A percentile compares a stretch with the other conserved stretches of the same genome.
phyloP scores from a whole-genome alignment of 2,329 filamentous ascomycete species.

The Epichloe amarillans region DNA sequence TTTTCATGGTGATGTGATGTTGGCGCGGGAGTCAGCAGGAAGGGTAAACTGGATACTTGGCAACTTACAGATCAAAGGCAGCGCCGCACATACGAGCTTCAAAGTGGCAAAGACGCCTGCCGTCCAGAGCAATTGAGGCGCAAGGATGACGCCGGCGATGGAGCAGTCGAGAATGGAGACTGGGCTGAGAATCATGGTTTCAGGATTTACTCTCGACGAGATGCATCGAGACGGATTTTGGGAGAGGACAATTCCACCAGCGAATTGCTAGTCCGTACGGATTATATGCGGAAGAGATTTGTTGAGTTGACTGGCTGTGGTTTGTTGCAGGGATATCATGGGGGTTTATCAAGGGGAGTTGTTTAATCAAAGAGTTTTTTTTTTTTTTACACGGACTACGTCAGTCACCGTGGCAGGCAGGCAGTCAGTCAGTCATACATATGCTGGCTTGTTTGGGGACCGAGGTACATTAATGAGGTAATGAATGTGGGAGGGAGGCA shows the following conservation, averaged over 20 bases:
- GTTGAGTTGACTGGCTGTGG: neutral
- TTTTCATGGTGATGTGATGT: no score
- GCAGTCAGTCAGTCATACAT: neutral
- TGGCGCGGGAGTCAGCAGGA: neutral
- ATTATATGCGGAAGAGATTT: neutral
- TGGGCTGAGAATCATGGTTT: constrained; percentile 55
- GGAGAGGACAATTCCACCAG: neutral
- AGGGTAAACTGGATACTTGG: neutral
- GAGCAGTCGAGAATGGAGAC: constrained; percentile 66
- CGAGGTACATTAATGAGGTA: no score
- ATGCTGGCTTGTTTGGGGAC: neutral
- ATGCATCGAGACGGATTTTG: neutral
- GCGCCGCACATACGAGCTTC: constrained; percentile 48
- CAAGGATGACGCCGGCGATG: constrained; percentile 56
- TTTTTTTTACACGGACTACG: no score
- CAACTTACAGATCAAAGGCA: constrained; percentile 39
- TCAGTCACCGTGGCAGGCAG: no score
- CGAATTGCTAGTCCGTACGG: no score
- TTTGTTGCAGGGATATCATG: no score
- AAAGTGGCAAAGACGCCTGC: constrained; percentile 49
- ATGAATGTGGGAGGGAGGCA: no score
- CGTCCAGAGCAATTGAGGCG: constrained; percentile 56
- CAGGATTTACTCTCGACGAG: neutral
- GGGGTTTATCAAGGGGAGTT: no score
- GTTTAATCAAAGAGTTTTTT: no score